These are phyloP conservation scores for Boletus rubropictus DNA, from an alignment of 768 basidiomycete species.

Conservation along the genomic window DNA sequence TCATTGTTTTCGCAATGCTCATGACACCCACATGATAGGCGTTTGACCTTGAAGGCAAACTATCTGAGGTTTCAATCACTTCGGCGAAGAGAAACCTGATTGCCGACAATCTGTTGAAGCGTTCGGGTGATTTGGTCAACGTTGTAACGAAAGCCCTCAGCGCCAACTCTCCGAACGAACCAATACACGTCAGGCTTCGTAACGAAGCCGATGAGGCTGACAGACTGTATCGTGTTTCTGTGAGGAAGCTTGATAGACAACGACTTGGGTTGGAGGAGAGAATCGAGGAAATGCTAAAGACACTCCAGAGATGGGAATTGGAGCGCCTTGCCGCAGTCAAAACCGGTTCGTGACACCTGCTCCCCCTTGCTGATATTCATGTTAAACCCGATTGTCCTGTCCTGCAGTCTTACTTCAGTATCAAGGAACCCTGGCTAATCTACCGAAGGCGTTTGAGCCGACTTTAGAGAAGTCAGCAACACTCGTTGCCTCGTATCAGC, in stretches of 20 bases:
- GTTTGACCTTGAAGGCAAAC: conserved; percentile 26
- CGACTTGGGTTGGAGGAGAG: conserved; percentile 82
- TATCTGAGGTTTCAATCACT: conserved; percentile 16
- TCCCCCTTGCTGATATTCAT: background rate
- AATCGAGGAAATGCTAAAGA: conserved; percentile 76
- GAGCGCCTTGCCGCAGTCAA: conserved; percentile 82
- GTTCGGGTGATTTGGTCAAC: conserved; percentile 62
- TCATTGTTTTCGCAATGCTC: conserved; percentile 17
- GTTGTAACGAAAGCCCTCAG: conserved; percentile 70
- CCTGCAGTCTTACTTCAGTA: conserved; percentile 73
- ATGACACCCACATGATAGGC: conserved; percentile 21
- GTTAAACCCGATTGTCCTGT: background rate
- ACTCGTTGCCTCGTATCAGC: conserved; percentile 78
- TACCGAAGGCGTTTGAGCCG: conserved; percentile 62
- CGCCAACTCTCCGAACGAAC: conserved; percentile 46
- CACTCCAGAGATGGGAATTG: conserved; percentile 78
- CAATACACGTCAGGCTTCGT: conserved; percentile 62
- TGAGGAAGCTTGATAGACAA: conserved; percentile 80
- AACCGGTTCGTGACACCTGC: conserved; percentile 47
- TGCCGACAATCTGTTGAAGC: conserved; percentile 58
- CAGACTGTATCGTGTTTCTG: conserved; percentile 67
- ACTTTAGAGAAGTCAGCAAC: conserved; percentile 67
- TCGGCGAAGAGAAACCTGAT: conserved; percentile 32
- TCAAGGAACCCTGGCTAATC: conserved; percentile 68
- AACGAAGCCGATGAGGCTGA: conserved; percentile 80